phyloP scores from a whole-genome alignment of 2,329 filamentous ascomycete species.

The Penicillium sp. region DNA sequence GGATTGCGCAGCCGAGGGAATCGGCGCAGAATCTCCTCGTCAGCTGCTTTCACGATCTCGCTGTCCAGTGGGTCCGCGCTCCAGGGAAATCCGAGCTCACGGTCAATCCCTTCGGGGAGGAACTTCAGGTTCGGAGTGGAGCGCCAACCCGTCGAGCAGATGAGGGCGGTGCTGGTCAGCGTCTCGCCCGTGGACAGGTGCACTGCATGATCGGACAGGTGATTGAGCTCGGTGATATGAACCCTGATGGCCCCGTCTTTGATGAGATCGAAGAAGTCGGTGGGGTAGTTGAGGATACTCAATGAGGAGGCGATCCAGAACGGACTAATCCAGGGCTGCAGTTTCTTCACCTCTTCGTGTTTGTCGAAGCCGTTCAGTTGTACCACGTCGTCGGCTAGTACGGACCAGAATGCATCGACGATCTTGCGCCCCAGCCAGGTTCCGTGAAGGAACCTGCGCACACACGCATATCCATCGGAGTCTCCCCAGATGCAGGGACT shows the following conservation, averaged over 20 bases:
- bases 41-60: slow-evolving; percentile 44
- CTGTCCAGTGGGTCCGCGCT: slow-evolving; percentile 33
- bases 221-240: slow-evolving; percentile 54
- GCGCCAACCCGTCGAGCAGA: slow-evolving; percentile 59
- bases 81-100: slow-evolving; percentile 49
- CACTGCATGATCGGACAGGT: slow-evolving; percentile 47
- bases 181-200: slow-evolving; percentile 49
- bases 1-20: slow-evolving; percentile 52
- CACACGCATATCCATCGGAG: slow-evolving; percentile 54
- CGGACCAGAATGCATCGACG: slow-evolving; percentile 54
- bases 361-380: slow-evolving; percentile 47
- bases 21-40: slow-evolving; percentile 50
- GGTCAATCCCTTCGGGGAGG: slow-evolving; percentile 42
- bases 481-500: slow-evolving; percentile 70
- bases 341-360: slow-evolving; percentile 45
- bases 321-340: slow-evolving; percentile 46
- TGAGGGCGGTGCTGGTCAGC: slow-evolving; percentile 51
- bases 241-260: slow-evolving; percentile 54
- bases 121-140: slow-evolving; percentile 51
- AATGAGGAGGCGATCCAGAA: slow-evolving; percentile 58
- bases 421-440: slow-evolving; percentile 52
- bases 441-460: slow-evolving; percentile 50
- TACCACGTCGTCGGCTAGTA: slow-evolving; percentile 51
- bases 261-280: slow-evolving; percentile 57
- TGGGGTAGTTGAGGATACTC: slow-evolving; percentile 60